These are phyloP conservation scores for Talaromyces funiculosus DNA, from an alignment of 2,329 filamentous ascomycete genomes.

Conservation along the genomic window DNA sequence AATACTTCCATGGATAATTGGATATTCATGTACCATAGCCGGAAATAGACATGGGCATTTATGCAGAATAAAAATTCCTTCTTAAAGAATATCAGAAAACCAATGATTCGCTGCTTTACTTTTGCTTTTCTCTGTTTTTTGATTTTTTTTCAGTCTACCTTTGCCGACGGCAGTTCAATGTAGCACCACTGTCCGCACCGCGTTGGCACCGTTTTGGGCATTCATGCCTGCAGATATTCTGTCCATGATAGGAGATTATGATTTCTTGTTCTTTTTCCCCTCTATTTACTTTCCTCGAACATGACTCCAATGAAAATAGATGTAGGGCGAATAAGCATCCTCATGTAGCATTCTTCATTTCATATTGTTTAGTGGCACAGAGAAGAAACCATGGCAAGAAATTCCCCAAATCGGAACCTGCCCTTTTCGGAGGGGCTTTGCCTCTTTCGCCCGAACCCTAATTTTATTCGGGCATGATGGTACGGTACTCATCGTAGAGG, in stretches of 20 bases:
- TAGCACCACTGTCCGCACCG: constrained; percentile 12
- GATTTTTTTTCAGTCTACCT: not conserved
- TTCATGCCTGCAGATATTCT: constrained; percentile 32
- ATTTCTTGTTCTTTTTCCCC: not conserved
- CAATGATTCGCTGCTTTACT: constrained; percentile 30
- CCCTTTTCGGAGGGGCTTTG: constrained; percentile 6
- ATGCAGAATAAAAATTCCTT: constrained; percentile 4
- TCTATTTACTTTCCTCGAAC: not conserved
- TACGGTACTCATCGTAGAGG: not conserved
- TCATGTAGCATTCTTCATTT: not conserved
- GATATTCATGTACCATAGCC: not conserved
- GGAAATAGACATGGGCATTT: constrained; percentile 9
- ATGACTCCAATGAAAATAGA: not conserved
- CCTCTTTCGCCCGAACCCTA: constrained; percentile 9
- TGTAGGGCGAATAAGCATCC: not conserved
- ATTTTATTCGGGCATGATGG: not conserved
- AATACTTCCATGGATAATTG: not conserved
- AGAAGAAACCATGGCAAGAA: not conserved
- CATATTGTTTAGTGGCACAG: not conserved
- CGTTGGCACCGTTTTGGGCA: constrained; percentile 33
- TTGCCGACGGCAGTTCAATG: not conserved
- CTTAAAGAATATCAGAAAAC: not conserved
- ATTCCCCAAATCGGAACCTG: constrained; percentile 10
- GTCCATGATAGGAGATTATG: constrained; percentile 10
- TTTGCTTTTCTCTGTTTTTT: constrained; percentile 8